Base-by-base conservation (phyloP, 2,329 filamentous ascomycete genomes). In the Ramularia endophylla region DNA sequence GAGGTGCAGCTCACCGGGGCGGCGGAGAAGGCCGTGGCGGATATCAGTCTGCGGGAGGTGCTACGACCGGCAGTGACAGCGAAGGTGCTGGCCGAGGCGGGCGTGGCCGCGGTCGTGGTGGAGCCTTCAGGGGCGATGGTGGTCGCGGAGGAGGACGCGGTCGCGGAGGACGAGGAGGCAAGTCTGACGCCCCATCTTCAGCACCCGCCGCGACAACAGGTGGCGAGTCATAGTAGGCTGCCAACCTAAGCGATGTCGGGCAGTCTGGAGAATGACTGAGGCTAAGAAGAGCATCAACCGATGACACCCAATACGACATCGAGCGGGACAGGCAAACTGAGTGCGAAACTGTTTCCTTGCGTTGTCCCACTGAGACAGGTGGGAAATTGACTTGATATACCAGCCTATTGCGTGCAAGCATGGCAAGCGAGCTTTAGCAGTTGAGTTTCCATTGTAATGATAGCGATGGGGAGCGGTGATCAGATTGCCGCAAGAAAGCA, bases 31-130 rank as follows among this genome's bases (percentile, higher is more conserved):
- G 54, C 35, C 44, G 58, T 34, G 56, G 51, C 27, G 59, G 59
- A 22, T 61, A 61, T 36, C 58, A 61, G 35, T 59, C 56, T 34
- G 50, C 57, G 16, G 57, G 60, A 12, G 58, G 58, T 15, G 58
- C 59, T 5, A 59, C 51, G 3, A 62, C 59, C 17, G 59, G 59
- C 28, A 89, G 82, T 46, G 81, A 83, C 59, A 85, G 83, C 53
- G 85, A 88, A 58, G 22, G 22, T 25, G 72, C 74, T 50, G 83
- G 86, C 45, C 74, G 78, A 46, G 74, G 77, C 40, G 74, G 74
- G 19, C 73, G 74, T 34, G 71, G 70, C 27, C 55, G 59, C 38
- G 57, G 60, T 13, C 50, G 60, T 22, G 59, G 67, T 16, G 64
- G 65, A 40, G 69, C 69, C 15, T 71, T 75, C 54, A 69, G 76